Conservation (phyloP, 352 stramenopile genomes). For the Lagenidium sp. region DNA sequence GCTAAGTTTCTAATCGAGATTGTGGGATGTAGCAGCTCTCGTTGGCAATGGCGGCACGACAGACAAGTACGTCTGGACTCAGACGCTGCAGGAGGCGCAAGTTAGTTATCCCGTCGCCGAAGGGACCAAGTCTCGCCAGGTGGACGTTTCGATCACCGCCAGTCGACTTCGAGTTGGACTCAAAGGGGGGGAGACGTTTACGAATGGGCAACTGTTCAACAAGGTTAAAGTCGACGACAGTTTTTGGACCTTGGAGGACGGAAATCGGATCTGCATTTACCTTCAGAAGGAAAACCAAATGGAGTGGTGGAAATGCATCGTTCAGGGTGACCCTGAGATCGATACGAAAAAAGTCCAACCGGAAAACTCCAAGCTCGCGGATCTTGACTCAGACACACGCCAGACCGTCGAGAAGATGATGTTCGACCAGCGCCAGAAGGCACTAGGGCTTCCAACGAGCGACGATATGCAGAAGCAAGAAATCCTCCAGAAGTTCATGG, state of each 20-base stretch:
- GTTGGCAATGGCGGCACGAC: conserved; percentile 90
- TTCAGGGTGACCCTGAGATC: conserved; percentile 94
- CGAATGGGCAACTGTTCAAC: conserved; percentile 92
- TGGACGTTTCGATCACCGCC: conserved; percentile 90
- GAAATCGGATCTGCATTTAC: conserved; percentile 88
- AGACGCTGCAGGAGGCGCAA: conserved; percentile 95
- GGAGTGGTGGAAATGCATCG: conserved; percentile 99
- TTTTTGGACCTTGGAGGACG: conserved; percentile 97
- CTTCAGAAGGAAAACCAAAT: conserved; percentile 99
- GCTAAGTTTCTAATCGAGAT: too few relatives aligned
- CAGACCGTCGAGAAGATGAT: conserved; percentile 99
- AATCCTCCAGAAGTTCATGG: conserved; percentile 99
- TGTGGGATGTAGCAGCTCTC: conserved; percentile 61
- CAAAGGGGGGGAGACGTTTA: conserved; percentile 56
- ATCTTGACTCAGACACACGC: conserved; percentile 97
- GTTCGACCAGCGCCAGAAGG: conserved; percentile 97
- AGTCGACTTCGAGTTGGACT: conserved; percentile 88
- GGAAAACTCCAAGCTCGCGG: conserved; percentile 97
- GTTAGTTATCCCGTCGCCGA: conserved; percentile 89
- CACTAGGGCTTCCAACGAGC: conserved; percentile 92
- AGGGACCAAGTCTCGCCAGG: conserved; percentile 89
- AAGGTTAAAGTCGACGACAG: conserved; percentile 97
- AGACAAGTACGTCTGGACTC: conserved; percentile 97
- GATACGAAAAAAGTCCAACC: conserved; percentile 98
- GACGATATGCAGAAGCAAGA: conserved; percentile 98